Percentiles rank a stretch among this genome's conserved stretches.
phyloP scores from a whole-genome alignment of 2,329 filamentous ascomycete genomes.

The Cladosporium sp. region DNA sequence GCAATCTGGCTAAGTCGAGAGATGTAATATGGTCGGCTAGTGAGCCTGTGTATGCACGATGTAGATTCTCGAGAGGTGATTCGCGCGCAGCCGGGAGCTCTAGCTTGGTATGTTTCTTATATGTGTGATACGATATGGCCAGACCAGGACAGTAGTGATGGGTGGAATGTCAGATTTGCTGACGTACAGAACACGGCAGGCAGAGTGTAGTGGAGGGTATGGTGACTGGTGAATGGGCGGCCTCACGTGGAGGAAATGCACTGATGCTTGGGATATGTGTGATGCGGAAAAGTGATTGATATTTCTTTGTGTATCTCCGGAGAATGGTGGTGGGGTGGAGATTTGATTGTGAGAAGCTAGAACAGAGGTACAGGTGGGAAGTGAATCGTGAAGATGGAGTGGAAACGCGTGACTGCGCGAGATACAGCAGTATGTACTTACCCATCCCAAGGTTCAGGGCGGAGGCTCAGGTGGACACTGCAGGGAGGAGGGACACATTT shows the following conservation, averaged over 20 bases:
- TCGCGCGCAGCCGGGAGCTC: neutral
- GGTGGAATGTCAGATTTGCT: neutral
- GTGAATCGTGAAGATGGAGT: neutral
- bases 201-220: constrained; percentile 7
- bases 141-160: neutral
- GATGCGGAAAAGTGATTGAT: constrained; percentile 1
- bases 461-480: constrained; percentile 16
- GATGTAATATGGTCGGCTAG: neutral
- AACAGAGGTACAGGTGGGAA: constrained; percentile 14
- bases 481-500: neutral
- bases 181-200: neutral
- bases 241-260: constrained; percentile 1
- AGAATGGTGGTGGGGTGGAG: neutral
- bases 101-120: neutral
- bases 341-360: constrained; percentile 10
- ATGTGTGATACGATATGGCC: constrained; percentile 12
- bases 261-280: neutral
- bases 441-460: neutral
- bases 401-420: constrained; percentile 9
- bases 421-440: neutral
- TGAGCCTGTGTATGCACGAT: constrained; percentile 6
- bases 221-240: neutral
- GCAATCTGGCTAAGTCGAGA: neutral
- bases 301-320: constrained; percentile 7
- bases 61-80: constrained; percentile 1